Evolutionary conservation across 129 eudicot genomes (phyloP).

Genomic region (Helianthus tuberosus): DNA sequence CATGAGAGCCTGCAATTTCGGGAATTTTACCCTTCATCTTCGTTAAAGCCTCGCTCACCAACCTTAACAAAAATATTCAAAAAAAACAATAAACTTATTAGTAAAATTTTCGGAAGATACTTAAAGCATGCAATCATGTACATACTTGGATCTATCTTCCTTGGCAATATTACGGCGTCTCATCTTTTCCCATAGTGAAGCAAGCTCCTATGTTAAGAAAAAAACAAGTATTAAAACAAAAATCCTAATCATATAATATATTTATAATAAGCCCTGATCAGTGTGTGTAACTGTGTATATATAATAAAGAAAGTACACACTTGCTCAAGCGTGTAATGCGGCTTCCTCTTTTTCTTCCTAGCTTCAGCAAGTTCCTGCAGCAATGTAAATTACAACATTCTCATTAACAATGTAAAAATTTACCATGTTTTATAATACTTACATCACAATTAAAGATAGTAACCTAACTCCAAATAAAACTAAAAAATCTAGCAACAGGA

Average conservation of each 20-base stretch:
- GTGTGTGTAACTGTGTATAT: background rate
- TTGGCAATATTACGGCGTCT: constrained; percentile 73
- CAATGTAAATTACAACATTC: background rate
- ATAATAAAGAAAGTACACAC: constrained; percentile 34
- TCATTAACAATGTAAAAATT: background rate
- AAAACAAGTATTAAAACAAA: background rate
- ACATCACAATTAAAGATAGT: background rate
- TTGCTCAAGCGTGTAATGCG: constrained; percentile 84
- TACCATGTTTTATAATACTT: background rate
- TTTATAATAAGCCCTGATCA: background rate
- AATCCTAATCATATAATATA: background rate
- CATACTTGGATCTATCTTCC: constrained; percentile 83
- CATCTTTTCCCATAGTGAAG: constrained; percentile 94
- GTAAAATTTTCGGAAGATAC: background rate
- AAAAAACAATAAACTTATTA: background rate
- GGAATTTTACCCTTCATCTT: constrained; percentile 86
- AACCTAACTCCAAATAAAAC: background rate
- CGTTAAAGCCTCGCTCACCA: constrained; percentile 70
- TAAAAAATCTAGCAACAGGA: background rate
- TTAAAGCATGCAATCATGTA: constrained; percentile 1
- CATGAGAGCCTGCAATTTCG: constrained; percentile 96
- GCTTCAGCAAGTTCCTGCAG: constrained; percentile 87
- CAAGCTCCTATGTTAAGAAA: constrained; percentile 65
- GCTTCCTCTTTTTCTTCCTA: constrained; percentile 89
- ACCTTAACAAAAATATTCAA: constrained; percentile 35